These are phyloP conservation scores for Brettanomyces sp. DNA, from an alignment of 805 yeast species.

Conservation along the genomic window DNA sequence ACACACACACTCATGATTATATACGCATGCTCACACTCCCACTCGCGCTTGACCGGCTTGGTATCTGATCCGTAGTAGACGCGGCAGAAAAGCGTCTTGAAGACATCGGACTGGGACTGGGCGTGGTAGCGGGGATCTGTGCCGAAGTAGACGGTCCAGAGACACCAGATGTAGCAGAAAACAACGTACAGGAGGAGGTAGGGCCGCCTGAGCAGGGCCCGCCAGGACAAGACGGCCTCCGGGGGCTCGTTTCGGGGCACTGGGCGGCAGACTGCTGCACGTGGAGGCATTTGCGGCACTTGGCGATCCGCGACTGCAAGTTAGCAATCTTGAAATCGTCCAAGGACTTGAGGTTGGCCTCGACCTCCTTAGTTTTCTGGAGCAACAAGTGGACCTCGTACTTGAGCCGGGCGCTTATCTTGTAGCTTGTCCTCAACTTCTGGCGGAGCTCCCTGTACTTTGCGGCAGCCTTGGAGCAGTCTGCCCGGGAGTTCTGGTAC, in stretches of 20 bases:
- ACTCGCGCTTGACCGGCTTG: not conserved
- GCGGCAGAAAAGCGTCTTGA: not conserved
- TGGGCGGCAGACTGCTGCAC: not conserved
- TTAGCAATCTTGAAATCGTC: conserved; percentile 27
- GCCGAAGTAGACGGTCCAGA: conserved; percentile 1
- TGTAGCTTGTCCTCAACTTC: conserved; percentile 40
- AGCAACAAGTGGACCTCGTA: conserved; percentile 56
- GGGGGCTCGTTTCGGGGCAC: not conserved
- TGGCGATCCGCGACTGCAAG: conserved; percentile 11
- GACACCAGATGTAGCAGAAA: conserved; percentile 1
- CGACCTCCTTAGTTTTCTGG: conserved; percentile 58
- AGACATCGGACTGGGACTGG: not conserved
- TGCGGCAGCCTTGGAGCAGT: conserved; percentile 12
- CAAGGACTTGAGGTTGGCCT: conserved; percentile 36
- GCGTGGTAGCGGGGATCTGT: not conserved
- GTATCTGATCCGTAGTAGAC: not conserved
- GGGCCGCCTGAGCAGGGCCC: conserved; percentile 1
- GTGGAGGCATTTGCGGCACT: not conserved
- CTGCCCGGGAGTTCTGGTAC: conserved; percentile 9
- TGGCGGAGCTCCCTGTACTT: conserved; percentile 21
- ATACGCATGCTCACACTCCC: not conserved
- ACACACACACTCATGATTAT: not conserved
- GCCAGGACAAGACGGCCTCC: conserved; percentile 4
- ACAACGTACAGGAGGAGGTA: not conserved
- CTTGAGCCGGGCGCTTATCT: conserved; percentile 49